Base-by-base conservation (phyloP, 2,329 filamentous ascomycete species). In the Escovopsis sp. region DNA sequence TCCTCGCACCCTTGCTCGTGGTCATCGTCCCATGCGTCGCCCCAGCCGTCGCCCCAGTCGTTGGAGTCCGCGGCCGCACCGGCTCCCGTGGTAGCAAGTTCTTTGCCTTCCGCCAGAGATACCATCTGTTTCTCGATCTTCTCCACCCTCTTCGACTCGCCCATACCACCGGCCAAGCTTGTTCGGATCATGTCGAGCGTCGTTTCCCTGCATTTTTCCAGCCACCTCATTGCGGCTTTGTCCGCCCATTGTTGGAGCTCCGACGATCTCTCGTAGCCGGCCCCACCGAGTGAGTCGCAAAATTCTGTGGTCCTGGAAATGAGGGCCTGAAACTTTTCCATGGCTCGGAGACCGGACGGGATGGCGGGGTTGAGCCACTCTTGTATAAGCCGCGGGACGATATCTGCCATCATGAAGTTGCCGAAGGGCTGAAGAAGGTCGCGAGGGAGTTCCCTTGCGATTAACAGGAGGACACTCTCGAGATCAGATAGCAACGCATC, bases 41-140 rank as follows among this genome's bases (percentile, higher is more conserved):
- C 80, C 84, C 86, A 93, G 38, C 86, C 85, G 43, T 69, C 63
- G 37, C 68, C 69, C 84, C 86, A 93, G 36, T 88, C 85, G 45
- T 70, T 64, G 42, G 66, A 65, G 12, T 64, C 65, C 0, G 63
- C 60, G 8, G 63, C 59, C 4, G 61, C 62, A 3, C 60, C 63
- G 2, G 67, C 65, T 12, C 68, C 69, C 19, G 70, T 74, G 1
- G 73, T 69, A 28, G 72, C 64, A 33, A 87, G 67, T 46, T 82
- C 69, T 43, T 76, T 75, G 41, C 84, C 82, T 49, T 82, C 77
- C 0, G 68, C 67, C 39, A 73, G 70, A 2, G 79, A 80, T 0
- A 95, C 70, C 57, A 82, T 77, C 53, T 91, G 82, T 39, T 80
- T 93, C 60, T 96, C 89, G 1, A 93, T 69, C 52, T 83, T 77